Evolutionary conservation across 306 rosid species (phyloP).

Genomic region (Lotus japonicus): DNA sequence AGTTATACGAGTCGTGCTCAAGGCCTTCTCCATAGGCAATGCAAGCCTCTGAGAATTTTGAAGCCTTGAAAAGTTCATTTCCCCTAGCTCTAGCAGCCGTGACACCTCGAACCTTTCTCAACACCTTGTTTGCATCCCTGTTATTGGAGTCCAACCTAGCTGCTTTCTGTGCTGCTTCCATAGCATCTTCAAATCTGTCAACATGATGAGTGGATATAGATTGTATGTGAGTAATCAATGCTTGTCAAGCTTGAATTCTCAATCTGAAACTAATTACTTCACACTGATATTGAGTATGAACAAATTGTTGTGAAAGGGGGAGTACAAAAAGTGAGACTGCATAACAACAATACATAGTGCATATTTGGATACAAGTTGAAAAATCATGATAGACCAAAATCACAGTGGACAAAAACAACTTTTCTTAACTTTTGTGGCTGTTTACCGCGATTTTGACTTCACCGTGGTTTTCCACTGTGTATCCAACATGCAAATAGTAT

Average conservation of each 20-base stretch:
- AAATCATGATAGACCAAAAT: too few species aligned
- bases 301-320: too few species aligned
- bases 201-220: neutral
- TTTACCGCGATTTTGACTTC: too few species aligned
- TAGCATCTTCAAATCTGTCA: constrained; percentile 68
- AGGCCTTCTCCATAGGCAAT: constrained; percentile 73
- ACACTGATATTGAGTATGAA: too few species aligned
- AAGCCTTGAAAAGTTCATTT: constrained; percentile 63
- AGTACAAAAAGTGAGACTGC: too few species aligned
- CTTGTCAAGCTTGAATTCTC: neutral
- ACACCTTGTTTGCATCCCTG: constrained; percentile 39
- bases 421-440: too few species aligned
- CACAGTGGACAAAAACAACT: too few species aligned
- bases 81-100: constrained; percentile 61
- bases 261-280: too few species aligned
- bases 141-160: constrained; percentile 55
- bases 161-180: constrained; percentile 57
- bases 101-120: constrained; percentile 44
- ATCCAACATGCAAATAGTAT: too few species aligned
- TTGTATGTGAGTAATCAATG: neutral
- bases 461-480: too few species aligned
- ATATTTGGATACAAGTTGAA: too few species aligned
- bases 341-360: too few species aligned
- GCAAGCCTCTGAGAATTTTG: constrained; percentile 67
- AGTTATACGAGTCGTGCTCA: constrained; percentile 57